Evolutionary conservation across 2,329 filamentous ascomycete species (phyloP).

Genomic region (Aspergillus terreus): DNA sequence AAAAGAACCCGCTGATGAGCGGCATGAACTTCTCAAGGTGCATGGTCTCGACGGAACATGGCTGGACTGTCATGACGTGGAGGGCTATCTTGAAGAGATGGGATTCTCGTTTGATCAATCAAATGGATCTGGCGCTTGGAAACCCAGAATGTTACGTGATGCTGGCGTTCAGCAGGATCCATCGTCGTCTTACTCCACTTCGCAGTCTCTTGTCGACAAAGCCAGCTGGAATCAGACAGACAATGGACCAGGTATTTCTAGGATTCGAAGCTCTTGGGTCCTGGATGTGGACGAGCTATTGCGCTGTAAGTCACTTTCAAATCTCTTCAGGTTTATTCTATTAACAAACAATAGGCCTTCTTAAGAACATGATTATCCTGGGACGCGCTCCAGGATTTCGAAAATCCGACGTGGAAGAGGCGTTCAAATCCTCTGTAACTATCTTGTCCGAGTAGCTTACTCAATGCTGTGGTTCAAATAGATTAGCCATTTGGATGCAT

Average conservation of each 20-base stretch:
- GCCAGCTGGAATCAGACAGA: too few species aligned
- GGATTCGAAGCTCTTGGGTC: neutral
- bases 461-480: neutral
- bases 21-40: conserved; percentile 8
- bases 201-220: too few species aligned
- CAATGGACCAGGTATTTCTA: neutral
- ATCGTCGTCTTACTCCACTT: too few species aligned
- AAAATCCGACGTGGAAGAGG: conserved; percentile 6
- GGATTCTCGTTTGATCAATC: conserved; percentile 2
- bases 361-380: conserved; percentile 12
- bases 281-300: conserved; percentile 7
- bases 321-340: neutral
- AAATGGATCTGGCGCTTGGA: neutral
- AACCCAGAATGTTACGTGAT: neutral
- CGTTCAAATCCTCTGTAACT: conserved; percentile 2
- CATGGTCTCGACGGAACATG: conserved; percentile 17
- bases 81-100: conserved; percentile 15
- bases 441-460: neutral
- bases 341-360: conserved; percentile 2
- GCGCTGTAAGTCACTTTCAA: neutral
- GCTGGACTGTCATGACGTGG: conserved; percentile 20
- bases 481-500: neutral
- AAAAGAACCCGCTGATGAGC: neutral
- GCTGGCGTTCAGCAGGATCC: too few species aligned
- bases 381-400: conserved; percentile 14